Conservation (phyloP, 352 stramenopile species). For the Phytophthora palmivora region DNA sequence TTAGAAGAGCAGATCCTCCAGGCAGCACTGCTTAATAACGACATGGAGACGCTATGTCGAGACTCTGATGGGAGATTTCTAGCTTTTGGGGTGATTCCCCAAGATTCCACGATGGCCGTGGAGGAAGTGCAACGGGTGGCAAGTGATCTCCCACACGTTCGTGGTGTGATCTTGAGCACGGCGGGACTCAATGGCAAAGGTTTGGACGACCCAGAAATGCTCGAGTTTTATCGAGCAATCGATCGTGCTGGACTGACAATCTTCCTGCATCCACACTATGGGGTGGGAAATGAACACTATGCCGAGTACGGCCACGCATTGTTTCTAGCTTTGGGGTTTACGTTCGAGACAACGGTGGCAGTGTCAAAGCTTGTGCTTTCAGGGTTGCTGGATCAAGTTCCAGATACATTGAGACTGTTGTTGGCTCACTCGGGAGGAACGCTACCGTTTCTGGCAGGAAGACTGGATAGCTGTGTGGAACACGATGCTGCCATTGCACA, state of each 20-base stretch:
- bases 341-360: constrained; percentile 72
- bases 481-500: constrained; percentile 54
- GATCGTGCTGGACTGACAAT: constrained; percentile 52
- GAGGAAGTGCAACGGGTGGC: constrained; percentile 48
- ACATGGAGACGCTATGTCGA: constrained; percentile 58
- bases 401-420: constrained; percentile 49
- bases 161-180: constrained; percentile 63
- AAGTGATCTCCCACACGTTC: constrained; percentile 40
- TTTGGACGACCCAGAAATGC: constrained; percentile 62
- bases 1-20: constrained; percentile 51
- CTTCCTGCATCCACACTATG: constrained; percentile 78
- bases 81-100: constrained; percentile 62
- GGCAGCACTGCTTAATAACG: constrained; percentile 58
- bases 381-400: constrained; percentile 57
- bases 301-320: constrained; percentile 61
- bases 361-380: constrained; percentile 68
- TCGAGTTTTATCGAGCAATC: constrained; percentile 57
- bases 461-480: constrained; percentile 67
- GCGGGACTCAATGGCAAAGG: constrained; percentile 62
- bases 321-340: constrained; percentile 69
- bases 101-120: constrained; percentile 43
- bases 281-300: constrained; percentile 68
- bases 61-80: constrained; percentile 51
- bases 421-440: constrained; percentile 70
- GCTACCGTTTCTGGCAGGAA: constrained; percentile 64